Percentiles rank a stretch among this genome's conserved stretches.
Conservation (phyloP, 495 filamentous ascomycete genomes). For the Gamarada debralockiae region DNA sequence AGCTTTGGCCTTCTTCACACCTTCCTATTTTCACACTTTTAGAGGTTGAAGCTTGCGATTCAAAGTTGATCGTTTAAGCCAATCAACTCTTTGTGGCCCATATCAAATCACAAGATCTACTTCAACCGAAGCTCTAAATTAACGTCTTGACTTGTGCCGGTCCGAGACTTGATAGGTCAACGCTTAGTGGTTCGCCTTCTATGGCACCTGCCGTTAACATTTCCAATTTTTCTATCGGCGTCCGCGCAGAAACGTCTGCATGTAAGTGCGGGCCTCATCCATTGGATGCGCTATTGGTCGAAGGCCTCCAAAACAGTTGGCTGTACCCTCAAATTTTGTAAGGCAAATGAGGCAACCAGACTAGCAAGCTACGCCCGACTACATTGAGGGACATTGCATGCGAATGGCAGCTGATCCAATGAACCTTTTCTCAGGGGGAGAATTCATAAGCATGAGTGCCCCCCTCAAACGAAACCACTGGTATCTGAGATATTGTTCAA, state of each 20-base stretch:
- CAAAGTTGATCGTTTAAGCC: not conserved
- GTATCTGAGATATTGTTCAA: not conserved
- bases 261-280: no score
- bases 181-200: not conserved
- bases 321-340: not conserved
- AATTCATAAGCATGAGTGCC: not conserved
- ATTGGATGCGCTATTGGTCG: not conserved
- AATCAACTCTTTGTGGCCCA: not conserved
- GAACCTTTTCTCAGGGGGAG: not conserved
- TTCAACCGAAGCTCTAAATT: not conserved
- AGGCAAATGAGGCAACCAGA: conserved; percentile 2
- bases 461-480: not conserved
- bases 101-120: not conserved
- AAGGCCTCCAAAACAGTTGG: not conserved
- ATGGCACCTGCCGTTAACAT: not conserved
- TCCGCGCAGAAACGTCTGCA: not conserved
- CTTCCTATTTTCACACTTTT: not conserved
- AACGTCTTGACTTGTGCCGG: not conserved
- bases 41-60: not conserved
- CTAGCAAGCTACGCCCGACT: not conserved
- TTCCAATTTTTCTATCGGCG: not conserved
- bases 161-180: not conserved
- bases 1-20: no score
- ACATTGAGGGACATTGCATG: conserved; percentile 1
- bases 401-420: not conserved